These are phyloP conservation scores for Chlamydomonas incerta DNA, from an alignment of 139 green algal species.

Conservation along the genomic window DNA sequence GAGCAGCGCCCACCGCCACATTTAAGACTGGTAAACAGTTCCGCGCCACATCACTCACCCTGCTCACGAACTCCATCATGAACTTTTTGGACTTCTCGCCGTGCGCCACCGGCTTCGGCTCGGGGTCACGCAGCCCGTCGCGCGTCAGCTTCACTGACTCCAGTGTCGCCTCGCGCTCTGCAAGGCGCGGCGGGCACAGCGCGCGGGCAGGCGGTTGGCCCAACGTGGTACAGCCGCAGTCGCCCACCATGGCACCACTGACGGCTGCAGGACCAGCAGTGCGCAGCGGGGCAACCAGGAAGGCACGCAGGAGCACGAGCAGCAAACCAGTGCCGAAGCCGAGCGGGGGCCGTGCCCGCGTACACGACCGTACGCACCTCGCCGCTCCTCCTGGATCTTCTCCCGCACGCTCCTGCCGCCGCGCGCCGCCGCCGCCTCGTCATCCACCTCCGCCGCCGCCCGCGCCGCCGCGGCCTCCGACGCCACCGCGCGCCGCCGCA, in stretches of 20 bases:
- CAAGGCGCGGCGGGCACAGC: no score
- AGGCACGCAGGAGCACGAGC: background rate
- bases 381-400: slow-evolving; percentile 37
- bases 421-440: background rate
- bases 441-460: no score
- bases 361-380: background rate
- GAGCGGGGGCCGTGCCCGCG: no score
- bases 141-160: slow-evolving; percentile 30
- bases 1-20: no score
- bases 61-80: slow-evolving; percentile 27
- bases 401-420: background rate
- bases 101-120: background rate
- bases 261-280: background rate
- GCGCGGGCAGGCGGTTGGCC: no score
- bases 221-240: no score
- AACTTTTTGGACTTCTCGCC: background rate
- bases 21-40: no score
- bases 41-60: background rate
- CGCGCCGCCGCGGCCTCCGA: background rate
- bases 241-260: no score
- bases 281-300: no score
- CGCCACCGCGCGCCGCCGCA: background rate
- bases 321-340: no score
- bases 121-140: background rate
- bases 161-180: slow-evolving; percentile 18